Evolutionary conservation across 177 flowering plant species (phyloP).

Genomic region (Telopea speciosissima): DNA sequence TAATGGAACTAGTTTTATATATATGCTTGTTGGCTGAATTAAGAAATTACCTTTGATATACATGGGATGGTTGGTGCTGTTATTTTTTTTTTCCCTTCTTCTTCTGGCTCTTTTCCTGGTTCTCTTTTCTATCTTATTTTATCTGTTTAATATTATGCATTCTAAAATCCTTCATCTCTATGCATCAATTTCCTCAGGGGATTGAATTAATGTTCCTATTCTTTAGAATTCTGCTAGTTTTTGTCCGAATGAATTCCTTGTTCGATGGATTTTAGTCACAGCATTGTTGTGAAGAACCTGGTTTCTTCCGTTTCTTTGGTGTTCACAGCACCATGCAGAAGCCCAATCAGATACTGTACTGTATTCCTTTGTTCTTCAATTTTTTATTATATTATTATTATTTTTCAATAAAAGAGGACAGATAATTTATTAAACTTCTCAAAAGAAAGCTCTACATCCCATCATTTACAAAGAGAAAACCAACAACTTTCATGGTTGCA

Average conservation of each 20-base stretch:
- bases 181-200: neutral
- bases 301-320: neutral
- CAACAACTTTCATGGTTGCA: no score
- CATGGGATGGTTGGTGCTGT: constrained; percentile 2
- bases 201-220: neutral
- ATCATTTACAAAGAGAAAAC: no score
- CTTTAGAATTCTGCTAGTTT: neutral
- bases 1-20: constrained; percentile 5
- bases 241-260: neutral
- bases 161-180: neutral
- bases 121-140: neutral
- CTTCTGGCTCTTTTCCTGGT: neutral
- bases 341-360: neutral
- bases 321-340: neutral
- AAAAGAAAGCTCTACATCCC: no score
- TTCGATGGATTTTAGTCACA: neutral
- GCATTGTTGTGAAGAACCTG: neutral
- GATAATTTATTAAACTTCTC: no score
- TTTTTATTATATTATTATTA: no score
- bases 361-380: neutral
- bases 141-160: neutral
- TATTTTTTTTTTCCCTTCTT: neutral
- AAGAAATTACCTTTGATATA: constrained; percentile 11
- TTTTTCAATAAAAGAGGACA: no score
- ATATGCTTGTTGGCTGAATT: constrained; percentile 8